phyloP scores from a whole-genome alignment of 2,329 filamentous ascomycete species.

The Zymoseptoria ardabiliae region DNA sequence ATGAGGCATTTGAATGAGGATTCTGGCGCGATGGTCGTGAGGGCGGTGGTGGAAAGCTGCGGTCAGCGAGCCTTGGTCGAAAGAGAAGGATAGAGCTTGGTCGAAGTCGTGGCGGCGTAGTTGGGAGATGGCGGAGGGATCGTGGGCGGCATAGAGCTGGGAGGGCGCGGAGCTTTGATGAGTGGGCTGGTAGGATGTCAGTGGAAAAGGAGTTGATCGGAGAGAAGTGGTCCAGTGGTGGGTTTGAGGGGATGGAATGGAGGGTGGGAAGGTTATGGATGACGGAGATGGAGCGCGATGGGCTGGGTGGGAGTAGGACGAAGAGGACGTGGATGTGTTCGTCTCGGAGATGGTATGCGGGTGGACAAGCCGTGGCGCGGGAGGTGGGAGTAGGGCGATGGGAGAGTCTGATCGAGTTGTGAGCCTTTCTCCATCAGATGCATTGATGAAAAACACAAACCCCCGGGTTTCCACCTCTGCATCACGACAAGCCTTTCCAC shows the following conservation, averaged over 20 bases:
- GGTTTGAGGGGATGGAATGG: too few species aligned
- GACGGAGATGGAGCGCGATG: not conserved
- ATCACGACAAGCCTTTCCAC: not conserved
- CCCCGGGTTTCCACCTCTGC: not conserved
- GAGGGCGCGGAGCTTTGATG: not conserved
- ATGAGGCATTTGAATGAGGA: conserved; percentile 43
- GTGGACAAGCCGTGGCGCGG: not conserved
- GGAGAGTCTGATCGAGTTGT: not conserved
- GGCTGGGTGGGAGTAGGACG: too few species aligned
- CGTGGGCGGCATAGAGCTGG: not conserved
- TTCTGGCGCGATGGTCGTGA: conserved; percentile 45
- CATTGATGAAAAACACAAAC: not conserved
- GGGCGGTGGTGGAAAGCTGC: conserved; percentile 40
- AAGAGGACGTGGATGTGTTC: not conserved
- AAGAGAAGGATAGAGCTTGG: conserved; percentile 37
- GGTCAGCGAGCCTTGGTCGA: conserved; percentile 39
- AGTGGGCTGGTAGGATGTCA: not conserved
- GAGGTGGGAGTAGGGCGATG: too few species aligned
- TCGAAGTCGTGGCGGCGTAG: conserved; percentile 33
- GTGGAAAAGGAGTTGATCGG: not conserved
- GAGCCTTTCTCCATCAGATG: not conserved
- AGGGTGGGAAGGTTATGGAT: not conserved
- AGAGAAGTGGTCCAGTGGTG: not conserved
- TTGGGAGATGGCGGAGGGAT: not conserved
- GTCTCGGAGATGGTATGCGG: not conserved